Evolutionary conservation across 139 green algal species (phyloP).

Genomic region (Mychonastes homosphaera): DNA sequence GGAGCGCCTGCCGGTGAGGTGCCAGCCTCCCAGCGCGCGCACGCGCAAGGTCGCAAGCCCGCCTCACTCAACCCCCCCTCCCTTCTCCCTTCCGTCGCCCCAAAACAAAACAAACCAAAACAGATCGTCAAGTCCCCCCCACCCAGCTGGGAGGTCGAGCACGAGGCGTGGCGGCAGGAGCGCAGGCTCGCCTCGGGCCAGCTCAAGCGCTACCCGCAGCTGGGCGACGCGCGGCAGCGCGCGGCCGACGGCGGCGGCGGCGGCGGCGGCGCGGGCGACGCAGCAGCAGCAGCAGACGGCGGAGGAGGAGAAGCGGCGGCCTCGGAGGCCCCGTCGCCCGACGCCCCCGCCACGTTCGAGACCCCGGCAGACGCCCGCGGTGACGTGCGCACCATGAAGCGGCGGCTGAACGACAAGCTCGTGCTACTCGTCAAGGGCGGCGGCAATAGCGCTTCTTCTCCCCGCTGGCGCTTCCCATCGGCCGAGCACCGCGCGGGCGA

Average conservation of each 20-base stretch:
- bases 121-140: not conserved
- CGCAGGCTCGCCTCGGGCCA: not conserved
- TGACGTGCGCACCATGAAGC: not conserved
- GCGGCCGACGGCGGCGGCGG: not conserved
- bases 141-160: not conserved
- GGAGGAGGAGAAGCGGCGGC: not conserved
- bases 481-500: not conserved
- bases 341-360: not conserved
- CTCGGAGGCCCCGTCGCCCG: not conserved
- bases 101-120: no score
- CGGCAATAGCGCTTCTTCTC: not conserved
- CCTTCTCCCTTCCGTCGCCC: no score
- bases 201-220: not conserved
- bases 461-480: not conserved
- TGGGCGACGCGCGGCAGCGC: not conserved
- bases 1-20: not conserved
- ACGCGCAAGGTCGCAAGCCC: no score
- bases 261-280: not conserved
- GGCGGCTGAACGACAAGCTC: not conserved
- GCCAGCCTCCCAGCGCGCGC: no score
- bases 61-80: no score
- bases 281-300: not conserved
- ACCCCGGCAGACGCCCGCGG: not conserved
- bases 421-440: slow-evolving; percentile 1
- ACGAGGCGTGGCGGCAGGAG: not conserved